Base-by-base conservation (phyloP, 2,329 filamentous ascomycete genomes). In the Epichloe glyceriae region DNA sequence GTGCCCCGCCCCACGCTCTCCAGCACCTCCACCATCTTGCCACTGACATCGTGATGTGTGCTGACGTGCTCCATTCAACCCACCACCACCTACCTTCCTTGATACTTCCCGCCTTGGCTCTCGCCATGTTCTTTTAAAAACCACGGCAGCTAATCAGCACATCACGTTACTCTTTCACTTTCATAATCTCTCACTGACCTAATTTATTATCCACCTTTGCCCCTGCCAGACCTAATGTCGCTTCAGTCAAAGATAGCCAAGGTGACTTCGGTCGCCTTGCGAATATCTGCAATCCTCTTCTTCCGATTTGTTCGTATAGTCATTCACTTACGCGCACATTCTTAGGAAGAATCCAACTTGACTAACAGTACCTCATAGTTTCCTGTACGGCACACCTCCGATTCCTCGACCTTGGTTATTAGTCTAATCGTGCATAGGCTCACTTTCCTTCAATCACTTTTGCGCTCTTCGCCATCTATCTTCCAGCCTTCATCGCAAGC, bases 401-500 rank as follows among this genome's bases (percentile, higher is more conserved):
- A 17, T 48, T 14, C 8, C 14, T 35, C n/a, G 30, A 38, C n/a
- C 26, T 35, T 44, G 17, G 39, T 54, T 26, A 6, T 17, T 30
- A 45, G 19, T 15, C 53, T 53, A 52, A 58, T 49, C 39, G 42
- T 37, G 41, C 49, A 11, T 57, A 68, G 66, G 67, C 66, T 50
- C 65, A 65, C 56, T 65, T 71, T 53, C 63, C 73, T 53, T 81
- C 81, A 33, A 58, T 78, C 38, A 70, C 81, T 3, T 80, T 80
- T 51, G 74, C 83, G 0, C 68, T 85, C 2, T 81, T 85, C 53
- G 80, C 78, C 22, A 65, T 88, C 52, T 88, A 87, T 57, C 62
- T 83, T 0, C 75, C 82, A 0, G 72, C 81, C 0, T 86, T 85
- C 64, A 63, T 85, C 47, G 68, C 72, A 12, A 79, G 74, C 57